Base-by-base conservation (phyloP, 2,329 filamentous ascomycete genomes). In the Lachnellula cervina region DNA sequence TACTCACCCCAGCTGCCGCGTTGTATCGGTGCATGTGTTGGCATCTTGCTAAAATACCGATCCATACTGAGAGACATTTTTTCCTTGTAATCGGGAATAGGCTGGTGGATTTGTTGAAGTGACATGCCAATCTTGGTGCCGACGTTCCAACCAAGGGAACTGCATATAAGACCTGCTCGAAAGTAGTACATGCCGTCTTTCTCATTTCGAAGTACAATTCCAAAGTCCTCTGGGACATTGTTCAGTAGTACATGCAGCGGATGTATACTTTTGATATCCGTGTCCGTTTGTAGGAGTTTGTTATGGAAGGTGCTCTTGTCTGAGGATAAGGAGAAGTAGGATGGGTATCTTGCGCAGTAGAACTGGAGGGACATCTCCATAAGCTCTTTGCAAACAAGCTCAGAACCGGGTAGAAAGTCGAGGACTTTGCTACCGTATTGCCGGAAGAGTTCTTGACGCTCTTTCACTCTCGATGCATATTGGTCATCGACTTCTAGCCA, bases 61-160 rank as follows among this genome's bases (percentile, higher is more conserved):
- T 95, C 89, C 87, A 96, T 92, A 42, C 87, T 91, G 60, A 90
- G 88, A 38, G 87, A 81, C 87, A 95, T 91, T 74, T 92, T 95
- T 69, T 89, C 86, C 62, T 88, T 88, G 70, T 93, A 95, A 64
- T 94, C 88, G 0, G 90, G 90, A 21, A 96, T 87, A 0, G 80
- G 78, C 1, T 73, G 73, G 67, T 96, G 90, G 58, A 96, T 93
- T 55, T 84, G 80, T 11, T 84, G 76, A 14, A 96, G 74, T 21
- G 80, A 79, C 62, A 85, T 71, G 0, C 88, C 89, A 52, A 94
- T 84, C 73, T 95, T 94, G 23, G 80, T 80, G 0, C 76, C 80
- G 0, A 94, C 73, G 61, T 87, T 89, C 90, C 90, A 96, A 1
- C 90, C 90, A 0, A 96, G 72, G 0, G 87, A 81, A 5, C 87